Evolutionary conservation across 148 eudicot genomes (phyloP).

Genomic region (Chenopodium berlandieri): DNA sequence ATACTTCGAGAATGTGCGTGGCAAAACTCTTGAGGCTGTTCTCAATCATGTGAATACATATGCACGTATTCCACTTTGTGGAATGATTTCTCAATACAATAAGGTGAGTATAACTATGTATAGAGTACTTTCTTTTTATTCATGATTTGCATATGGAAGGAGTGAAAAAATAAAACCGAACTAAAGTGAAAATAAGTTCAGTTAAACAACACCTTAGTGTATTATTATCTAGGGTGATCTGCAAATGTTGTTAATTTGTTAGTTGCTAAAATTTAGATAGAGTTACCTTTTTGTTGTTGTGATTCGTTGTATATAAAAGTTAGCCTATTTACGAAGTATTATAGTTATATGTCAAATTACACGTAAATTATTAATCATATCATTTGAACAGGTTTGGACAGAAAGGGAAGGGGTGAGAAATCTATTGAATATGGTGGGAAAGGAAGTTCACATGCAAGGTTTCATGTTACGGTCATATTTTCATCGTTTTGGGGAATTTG

Average conservation of each 20-base stretch:
- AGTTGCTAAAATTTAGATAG: no score
- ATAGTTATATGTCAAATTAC: no score
- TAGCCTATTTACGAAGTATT: no score
- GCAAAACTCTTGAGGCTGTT: constrained; percentile 43
- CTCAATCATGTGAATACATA: constrained; percentile 40
- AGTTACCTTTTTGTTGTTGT: no score
- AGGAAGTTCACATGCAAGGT: constrained; percentile 41
- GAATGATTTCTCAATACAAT: constrained; percentile 45
- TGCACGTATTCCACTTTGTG: constrained; percentile 41
- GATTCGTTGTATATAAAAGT: no score
- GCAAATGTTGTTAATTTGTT: no score
- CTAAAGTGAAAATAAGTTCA: no score
- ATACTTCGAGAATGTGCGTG: constrained; percentile 45
- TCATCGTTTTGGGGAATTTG: constrained; percentile 24
- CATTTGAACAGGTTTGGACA: constrained; percentile 24
- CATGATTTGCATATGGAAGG: no score
- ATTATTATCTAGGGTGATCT: no score
- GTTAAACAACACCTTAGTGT: no score
- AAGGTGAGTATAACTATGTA: constrained; percentile 14
- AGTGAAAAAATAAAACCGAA: no score
- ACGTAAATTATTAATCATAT: background rate
- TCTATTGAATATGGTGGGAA: constrained; percentile 38
- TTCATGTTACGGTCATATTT: constrained; percentile 22
- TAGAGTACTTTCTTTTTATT: no score
- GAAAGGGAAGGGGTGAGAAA: constrained; percentile 44